These are phyloP conservation scores for Trapa incisa DNA, from an alignment of 345 rosid genomes.

Conservation along the genomic window DNA sequence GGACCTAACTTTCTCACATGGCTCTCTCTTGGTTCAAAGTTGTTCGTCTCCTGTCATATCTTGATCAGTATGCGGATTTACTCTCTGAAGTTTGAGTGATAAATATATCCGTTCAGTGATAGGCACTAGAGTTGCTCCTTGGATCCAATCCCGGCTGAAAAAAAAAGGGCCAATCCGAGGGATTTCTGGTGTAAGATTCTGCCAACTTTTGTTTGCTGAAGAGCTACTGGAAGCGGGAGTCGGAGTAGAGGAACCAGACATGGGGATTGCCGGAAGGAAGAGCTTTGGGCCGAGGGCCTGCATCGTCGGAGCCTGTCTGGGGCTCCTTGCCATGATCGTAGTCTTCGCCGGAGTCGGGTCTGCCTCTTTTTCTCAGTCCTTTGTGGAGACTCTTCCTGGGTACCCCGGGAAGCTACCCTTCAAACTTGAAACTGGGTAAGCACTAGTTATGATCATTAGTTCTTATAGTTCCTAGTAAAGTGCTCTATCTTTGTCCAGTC, in stretches of 20 bases:
- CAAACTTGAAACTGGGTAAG: slow-evolving; percentile 13
- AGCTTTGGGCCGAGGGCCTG: slow-evolving; percentile 1
- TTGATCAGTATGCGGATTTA: background rate
- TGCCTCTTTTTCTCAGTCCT: slow-evolving; percentile 4
- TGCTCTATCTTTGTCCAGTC: no score
- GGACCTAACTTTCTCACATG: slow-evolving; percentile 9
- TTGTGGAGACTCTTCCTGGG: slow-evolving; percentile 15
- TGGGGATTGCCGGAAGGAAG: background rate
- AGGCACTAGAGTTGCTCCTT: background rate
- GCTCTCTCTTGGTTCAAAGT: background rate
- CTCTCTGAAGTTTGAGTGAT: background rate
- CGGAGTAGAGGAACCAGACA: background rate
- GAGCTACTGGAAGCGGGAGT: background rate
- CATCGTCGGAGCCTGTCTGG: background rate
- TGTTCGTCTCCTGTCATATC: background rate
- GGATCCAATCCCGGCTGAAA: background rate
- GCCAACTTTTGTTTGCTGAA: background rate
- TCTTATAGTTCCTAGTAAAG: no score
- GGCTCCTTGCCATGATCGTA: background rate
- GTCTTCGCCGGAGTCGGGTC: slow-evolving; percentile 1
- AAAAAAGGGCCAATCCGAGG: background rate
- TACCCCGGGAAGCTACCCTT: slow-evolving; percentile 15
- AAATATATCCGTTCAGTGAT: background rate
- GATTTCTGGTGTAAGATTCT: background rate
- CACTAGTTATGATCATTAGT: no score